Percentiles rank a stretch among this genome's conserved stretches.
Conservation (phyloP, 441 rosid genomes). For the Pelargonium myrrhifolium region DNA sequence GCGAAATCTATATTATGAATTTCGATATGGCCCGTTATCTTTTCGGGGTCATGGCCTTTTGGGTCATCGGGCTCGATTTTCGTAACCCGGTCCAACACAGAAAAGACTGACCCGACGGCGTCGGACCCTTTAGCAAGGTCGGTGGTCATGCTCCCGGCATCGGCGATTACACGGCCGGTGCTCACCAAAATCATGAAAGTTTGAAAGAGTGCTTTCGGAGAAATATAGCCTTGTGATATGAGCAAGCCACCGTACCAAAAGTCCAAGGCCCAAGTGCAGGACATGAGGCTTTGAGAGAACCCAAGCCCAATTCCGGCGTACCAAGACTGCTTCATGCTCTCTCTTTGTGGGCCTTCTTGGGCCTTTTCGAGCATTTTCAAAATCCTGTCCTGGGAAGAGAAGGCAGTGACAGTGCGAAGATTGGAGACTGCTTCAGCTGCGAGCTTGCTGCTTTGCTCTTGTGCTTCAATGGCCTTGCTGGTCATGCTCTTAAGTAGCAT, state of each 20-base stretch:
- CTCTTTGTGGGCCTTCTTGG: slow-evolving; percentile 28
- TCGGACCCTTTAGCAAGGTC: slow-evolving; percentile 51
- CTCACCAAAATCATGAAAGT: slow-evolving; percentile 44
- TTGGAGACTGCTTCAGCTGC: slow-evolving; percentile 58
- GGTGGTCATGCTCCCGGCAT: slow-evolving; percentile 59
- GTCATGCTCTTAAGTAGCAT: slow-evolving; percentile 53
- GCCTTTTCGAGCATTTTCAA: slow-evolving; percentile 45
- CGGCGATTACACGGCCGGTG: slow-evolving; percentile 51
- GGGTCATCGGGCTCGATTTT: slow-evolving; percentile 39
- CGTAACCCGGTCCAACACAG: slow-evolving; percentile 39
- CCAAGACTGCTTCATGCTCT: slow-evolving; percentile 32
- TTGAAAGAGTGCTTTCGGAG: slow-evolving; percentile 45
- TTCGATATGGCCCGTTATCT: slow-evolving; percentile 31
- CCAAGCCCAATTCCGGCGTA: slow-evolving; percentile 52
- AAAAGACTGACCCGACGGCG: slow-evolving; percentile 39
- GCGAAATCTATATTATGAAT: slow-evolving; percentile 45
- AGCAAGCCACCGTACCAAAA: slow-evolving; percentile 65
- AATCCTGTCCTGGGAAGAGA: slow-evolving; percentile 60
- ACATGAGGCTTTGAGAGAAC: slow-evolving; percentile 48
- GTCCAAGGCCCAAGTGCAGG: slow-evolving; percentile 46
- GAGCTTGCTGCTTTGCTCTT: slow-evolving; percentile 57
- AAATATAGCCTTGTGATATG: slow-evolving; percentile 23
- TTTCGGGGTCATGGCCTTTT: slow-evolving; percentile 26
- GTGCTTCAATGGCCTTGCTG: slow-evolving; percentile 50
- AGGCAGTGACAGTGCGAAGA: slow-evolving; percentile 64